Conservation (phyloP, 768 basidiomycete species). For the Amanita thiersii region DNA sequence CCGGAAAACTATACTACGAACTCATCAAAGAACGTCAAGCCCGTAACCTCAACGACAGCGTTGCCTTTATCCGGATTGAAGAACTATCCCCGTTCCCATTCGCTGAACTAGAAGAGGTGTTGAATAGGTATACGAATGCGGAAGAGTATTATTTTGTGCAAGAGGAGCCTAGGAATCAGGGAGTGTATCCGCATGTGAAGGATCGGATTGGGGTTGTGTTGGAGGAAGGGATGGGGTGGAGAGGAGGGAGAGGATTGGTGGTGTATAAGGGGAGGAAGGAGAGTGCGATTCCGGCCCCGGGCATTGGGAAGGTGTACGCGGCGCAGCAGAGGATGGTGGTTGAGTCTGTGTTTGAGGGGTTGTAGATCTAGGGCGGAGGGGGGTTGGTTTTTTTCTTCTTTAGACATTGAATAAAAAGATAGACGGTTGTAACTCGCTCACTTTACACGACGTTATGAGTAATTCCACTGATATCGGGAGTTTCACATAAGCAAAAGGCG, state of each 20-base stretch:
- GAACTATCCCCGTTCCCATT: constrained; percentile 90
- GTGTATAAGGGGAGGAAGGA: constrained; percentile 60
- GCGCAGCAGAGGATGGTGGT: constrained; percentile 57
- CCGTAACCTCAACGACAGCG: constrained; percentile 33
- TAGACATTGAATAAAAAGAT: too few species aligned
- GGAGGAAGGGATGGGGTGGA: constrained; percentile 14
- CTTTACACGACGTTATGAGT: too few species aligned
- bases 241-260: constrained; percentile 25
- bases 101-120: constrained; percentile 31
- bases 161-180: constrained; percentile 87
- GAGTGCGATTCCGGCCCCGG: constrained; percentile 72
- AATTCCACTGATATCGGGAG: too few species aligned
- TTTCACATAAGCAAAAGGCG: too few species aligned
- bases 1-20: constrained; percentile 88
- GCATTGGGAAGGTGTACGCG: constrained; percentile 61
- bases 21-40: constrained; percentile 61
- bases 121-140: constrained; percentile 37
- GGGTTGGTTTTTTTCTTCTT: too few species aligned
- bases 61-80: constrained; percentile 74
- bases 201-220: constrained; percentile 49
- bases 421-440: too few species aligned
- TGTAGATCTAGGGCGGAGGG: constrained; percentile 25
- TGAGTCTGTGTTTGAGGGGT: constrained; percentile 44
- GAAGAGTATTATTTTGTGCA: constrained; percentile 62
- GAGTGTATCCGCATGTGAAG: constrained; percentile 63